Conservation (phyloP, 306 rosid species). For the Lathyrus aphaca region DNA sequence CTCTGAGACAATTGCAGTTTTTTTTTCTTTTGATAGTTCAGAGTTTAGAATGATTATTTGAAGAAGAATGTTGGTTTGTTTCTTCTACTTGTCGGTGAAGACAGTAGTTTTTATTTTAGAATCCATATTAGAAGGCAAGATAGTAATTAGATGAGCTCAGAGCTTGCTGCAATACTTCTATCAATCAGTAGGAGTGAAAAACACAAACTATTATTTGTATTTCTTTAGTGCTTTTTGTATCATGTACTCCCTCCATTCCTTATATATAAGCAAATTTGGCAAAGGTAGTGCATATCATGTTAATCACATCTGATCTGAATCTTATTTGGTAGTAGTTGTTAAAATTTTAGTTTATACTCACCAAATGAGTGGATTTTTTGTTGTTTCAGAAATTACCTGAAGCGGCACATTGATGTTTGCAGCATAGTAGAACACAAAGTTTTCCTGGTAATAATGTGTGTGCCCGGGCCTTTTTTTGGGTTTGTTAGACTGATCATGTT, state of each 20-base stretch:
- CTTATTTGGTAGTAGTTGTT: slow-evolving; percentile 13
- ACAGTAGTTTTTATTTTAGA: neutral
- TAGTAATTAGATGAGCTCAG: slow-evolving; percentile 17
- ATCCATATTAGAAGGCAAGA: slow-evolving; percentile 10
- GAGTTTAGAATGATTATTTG: slow-evolving; percentile 5
- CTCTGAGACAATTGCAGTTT: slow-evolving; percentile 14
- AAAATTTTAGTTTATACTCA: slow-evolving; percentile 33
- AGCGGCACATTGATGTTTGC: slow-evolving; percentile 57
- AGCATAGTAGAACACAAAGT: slow-evolving; percentile 27
- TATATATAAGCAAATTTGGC: too few species aligned
- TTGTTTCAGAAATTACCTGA: slow-evolving; percentile 65
- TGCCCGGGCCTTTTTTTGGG: slow-evolving; percentile 45
- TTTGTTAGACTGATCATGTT: slow-evolving; percentile 41
- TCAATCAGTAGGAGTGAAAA: slow-evolving; percentile 19
- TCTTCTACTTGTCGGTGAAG: slow-evolving; percentile 18
- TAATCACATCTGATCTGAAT: neutral
- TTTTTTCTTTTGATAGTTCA: slow-evolving; percentile 34
- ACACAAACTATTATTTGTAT: slow-evolving; percentile 17
- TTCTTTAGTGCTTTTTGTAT: neutral
- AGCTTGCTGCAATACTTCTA: slow-evolving; percentile 18
- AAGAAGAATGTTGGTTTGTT: slow-evolving; percentile 21
- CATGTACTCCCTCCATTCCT: neutral
- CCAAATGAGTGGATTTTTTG: slow-evolving; percentile 36
- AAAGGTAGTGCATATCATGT: neutral
- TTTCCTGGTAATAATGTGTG: slow-evolving; percentile 56